Evolutionary conservation across 352 stramenopile species (phyloP), one percentile per base, ranked within the genome.

Genomic region (Pythium oligandrum): DNA sequence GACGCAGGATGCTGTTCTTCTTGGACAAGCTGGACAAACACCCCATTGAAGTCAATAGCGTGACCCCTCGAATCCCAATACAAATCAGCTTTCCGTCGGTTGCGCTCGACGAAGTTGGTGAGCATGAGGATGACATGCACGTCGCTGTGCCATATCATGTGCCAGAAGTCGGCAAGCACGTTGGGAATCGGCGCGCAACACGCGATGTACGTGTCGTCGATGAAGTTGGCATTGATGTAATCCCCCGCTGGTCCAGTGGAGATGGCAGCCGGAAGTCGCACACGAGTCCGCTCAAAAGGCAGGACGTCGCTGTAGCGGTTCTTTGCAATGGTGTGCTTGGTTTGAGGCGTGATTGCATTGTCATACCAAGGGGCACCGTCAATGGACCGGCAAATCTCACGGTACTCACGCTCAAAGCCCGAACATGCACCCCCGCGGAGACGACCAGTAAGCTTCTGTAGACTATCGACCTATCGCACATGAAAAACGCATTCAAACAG

Each of bases 71-170:
- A 47, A 35, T 90, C 70, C 80, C 83, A 93, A 56, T 93, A 91
- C 39, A 85, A 17, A 51, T 91, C 78, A 0, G 83, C 83, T 57
- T 90, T 91, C 36, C 74, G 57, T 30, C 80, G 67, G 47, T 90
- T 65, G 33, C 74, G 60, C 63, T 94, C 83, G 31, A 94, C 68
- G 57, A 91, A 94, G 60, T 92, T 90, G 6, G 83, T 94, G 37
- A 94, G 81, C 81, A 94, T 94, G 53, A 91, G 75, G n/a, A 94
- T 69, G 30, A 92, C 81, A 33, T 89, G 70, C 6, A 91, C 81
- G 50, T 89, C 66, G 44, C 63, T 73, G 38, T 90, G 63, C 81
- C 79, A 92, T 2, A 90, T 52, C 83, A 92, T 94, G 58, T 75
- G 77, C 78, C 80, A 94, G 59, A 94, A 94, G 69, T 92, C 81